Conservation (phyloP, 352 stramenopile genomes). For the Phytopythium chamaehyphon region DNA sequence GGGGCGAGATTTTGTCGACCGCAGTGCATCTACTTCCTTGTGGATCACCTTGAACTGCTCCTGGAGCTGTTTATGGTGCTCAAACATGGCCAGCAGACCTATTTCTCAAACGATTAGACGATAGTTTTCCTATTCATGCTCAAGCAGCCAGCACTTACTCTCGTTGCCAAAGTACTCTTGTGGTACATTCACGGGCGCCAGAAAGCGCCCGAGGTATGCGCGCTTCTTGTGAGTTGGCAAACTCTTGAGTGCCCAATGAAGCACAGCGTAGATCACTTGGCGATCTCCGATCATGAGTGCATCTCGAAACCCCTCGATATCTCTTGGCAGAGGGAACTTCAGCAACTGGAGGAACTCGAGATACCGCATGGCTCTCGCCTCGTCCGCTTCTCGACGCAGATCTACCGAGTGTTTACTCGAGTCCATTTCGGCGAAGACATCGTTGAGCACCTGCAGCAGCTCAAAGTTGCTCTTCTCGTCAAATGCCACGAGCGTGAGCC, state of each 20-base stretch:
- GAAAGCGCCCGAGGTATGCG: conserved; percentile 91
- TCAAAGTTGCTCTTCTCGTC: conserved; percentile 94
- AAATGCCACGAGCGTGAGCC: conserved; percentile 89
- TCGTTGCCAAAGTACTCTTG: conserved; percentile 92
- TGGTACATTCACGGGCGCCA: conserved; percentile 91
- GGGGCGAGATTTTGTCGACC: conserved; percentile 69
- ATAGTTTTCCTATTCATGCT: not conserved
- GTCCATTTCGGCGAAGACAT: conserved; percentile 90
- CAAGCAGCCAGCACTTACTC: conserved; percentile 20
- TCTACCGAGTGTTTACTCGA: conserved; percentile 76
- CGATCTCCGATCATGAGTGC: conserved; percentile 80
- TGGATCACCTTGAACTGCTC: conserved; percentile 90
- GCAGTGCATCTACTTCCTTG: conserved; percentile 86
- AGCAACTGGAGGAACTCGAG: conserved; percentile 91
- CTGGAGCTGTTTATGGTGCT: conserved; percentile 92
- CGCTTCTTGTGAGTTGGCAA: conserved; percentile 89
- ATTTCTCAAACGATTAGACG: not conserved
- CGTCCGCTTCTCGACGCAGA: conserved; percentile 75
- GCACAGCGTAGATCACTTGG: conserved; percentile 86
- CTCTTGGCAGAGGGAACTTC: conserved; percentile 87
- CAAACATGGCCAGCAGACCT: conserved; percentile 76
- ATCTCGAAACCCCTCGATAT: conserved; percentile 72
- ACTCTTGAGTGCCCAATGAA: conserved; percentile 91
- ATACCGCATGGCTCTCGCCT: conserved; percentile 77
- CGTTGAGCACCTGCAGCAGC: conserved; percentile 92